Base-by-base conservation (phyloP, 2,329 filamentous ascomycete genomes). In the Trichoderma afroharzianum region DNA sequence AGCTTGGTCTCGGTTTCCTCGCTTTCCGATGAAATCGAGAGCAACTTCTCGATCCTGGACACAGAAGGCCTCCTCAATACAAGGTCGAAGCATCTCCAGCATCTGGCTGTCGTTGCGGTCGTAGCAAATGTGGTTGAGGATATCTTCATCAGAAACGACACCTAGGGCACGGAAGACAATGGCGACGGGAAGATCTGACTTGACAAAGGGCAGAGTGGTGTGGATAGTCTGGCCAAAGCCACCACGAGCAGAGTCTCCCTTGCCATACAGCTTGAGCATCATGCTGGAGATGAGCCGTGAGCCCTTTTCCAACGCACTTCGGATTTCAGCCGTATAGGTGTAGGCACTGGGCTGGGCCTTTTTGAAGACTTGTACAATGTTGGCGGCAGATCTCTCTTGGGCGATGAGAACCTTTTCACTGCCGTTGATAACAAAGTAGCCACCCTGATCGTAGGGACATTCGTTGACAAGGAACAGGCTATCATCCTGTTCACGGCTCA, bases 371-470 rank as follows among this genome's bases (percentile, higher is more conserved):
- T 99, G 96, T 6, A 99, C 96, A 72, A 98, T 99, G 79, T 99
- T 99, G 79, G 95, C 96, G 53, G 96, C 96, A 80, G 95, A 98
- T 74, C 96, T 92, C 82, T 99, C 96, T 81, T 99, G 96, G 1
- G 96, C 96, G 77, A 99, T 99, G 76, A 99, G 85, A 26, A 99
- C 96, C 86, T 99, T 99, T 80, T 99, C 96, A 82, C 93, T 97
- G 57, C 96, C 96, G 83, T 99, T 99, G 87, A 99, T 99, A 77
- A 99, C 94, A 79, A 99, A 99, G 83, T 99, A 99, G 75, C 96
- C 96, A 76, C 96, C 96, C 79, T 98, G 96, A 79, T 99, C 96
- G 81, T 98, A 99, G 0, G 96, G 96, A 76, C 96, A 99, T 83
- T 99, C 96, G 79, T 97, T 97, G 81, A 97, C 91, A 61, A 93